Evolutionary conservation across 2,329 filamentous ascomycete species (phyloP), one percentile per base, ranked within the genome.

Genomic region (Curvularia hawaiiensis): DNA sequence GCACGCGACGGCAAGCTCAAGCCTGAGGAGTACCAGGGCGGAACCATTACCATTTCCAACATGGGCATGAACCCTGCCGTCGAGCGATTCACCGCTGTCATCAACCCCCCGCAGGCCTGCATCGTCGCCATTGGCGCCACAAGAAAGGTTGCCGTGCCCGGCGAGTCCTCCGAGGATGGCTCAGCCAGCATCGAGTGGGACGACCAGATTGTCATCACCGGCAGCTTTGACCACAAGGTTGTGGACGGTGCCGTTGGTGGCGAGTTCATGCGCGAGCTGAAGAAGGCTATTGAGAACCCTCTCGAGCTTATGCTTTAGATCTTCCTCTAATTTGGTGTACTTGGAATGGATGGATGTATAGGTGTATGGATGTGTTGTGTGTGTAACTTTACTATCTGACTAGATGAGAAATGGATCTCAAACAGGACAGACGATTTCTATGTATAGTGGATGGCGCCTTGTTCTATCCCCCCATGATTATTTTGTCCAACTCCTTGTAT

Each of bases 11-110:
- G 91, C 82, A 99, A 98, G 88, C 90, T 99, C 72, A 98, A 98
- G 89, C 95, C 95, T 47, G 94, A 99, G 79, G 93, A 99, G 82
- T 99, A 96, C 88, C 94, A 97, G 85, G 95, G 95, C 55, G 95
- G 95, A 78, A 96, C 92, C 77, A 97, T 99, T 82, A 97, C 94
- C 79, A 98, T 99, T 81, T 96, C 91, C 82, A 99, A 99, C 88
- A 96, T 99, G 95, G 95, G 95, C 80, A 99, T 99, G 95, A 99
- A 99, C 86, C 76, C 88, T 47, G 94, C 95, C 50, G 89, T 99
- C 63, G 93, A 98, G 81, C 88, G 93, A 78, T 99, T 99, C 83
- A 98, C 95, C 51, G 95, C 95, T 68, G 90, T 99, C 75, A 97
- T 99, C 85, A 99, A 99, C 87, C 95, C 96, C 66, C 95, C 95